Conservation (phyloP, 257 asterid genomes). For the Paulownia fortunei region DNA sequence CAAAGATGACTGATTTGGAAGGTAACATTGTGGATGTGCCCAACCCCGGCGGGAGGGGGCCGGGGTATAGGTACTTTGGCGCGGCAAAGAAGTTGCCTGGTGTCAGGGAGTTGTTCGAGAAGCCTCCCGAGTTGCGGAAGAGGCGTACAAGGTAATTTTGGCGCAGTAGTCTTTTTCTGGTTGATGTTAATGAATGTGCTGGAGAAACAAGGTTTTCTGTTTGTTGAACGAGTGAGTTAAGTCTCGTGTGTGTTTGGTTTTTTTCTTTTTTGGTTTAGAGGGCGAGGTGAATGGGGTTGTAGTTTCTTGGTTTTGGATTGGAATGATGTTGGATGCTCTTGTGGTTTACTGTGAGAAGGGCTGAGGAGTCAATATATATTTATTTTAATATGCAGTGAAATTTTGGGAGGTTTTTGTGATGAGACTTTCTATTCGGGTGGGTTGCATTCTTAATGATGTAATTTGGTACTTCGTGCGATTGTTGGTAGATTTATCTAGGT, state of each 20-base stretch:
- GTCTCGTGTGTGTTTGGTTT: neutral
- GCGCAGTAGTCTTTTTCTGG: neutral
- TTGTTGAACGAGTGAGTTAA: neutral
- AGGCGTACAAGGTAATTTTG: constrained; percentile 80
- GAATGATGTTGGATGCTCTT: neutral
- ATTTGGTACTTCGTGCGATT: neutral
- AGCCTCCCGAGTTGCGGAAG: constrained; percentile 94
- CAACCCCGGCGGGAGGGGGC: constrained; percentile 95
- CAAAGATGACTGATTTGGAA: constrained; percentile 97
- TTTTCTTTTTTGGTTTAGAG: too few relatives aligned
- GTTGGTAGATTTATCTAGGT: neutral
- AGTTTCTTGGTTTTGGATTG: neutral
- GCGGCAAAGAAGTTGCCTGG: constrained; percentile 99
- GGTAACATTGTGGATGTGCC: constrained; percentile 97
- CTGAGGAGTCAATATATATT: neutral
- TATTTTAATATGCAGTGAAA: neutral
- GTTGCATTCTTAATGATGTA: neutral
- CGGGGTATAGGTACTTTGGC: constrained; percentile 95
- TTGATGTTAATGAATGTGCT: neutral
- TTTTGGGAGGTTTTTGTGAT: neutral
- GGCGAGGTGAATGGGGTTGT: neutral
- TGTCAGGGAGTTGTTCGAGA: constrained; percentile 88
- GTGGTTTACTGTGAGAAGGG: neutral
- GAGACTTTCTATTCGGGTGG: neutral
- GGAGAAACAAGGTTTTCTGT: neutral